Percentiles rank a stretch among this genome's conserved stretches.
Conservation (phyloP, 2,329 filamentous ascomycete species). For the Neonectria neomacrospora region DNA sequence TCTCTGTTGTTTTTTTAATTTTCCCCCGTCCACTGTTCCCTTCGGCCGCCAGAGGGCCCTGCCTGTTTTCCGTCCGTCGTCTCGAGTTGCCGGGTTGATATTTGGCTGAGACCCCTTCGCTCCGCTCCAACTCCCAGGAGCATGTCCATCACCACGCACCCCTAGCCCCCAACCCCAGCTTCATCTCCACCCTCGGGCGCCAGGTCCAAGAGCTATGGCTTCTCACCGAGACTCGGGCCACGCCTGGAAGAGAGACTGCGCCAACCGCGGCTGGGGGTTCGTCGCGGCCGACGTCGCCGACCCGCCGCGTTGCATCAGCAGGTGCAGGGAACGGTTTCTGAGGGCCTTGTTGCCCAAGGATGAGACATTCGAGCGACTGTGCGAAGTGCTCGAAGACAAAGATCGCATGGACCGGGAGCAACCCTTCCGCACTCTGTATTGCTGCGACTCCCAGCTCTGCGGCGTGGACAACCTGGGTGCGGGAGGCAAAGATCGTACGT, state of each 20-base stretch:
- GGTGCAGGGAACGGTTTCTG: constrained; percentile 50
- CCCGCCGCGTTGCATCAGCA: constrained; percentile 48
- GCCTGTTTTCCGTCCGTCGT: constrained; percentile 18
- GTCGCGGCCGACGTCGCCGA: constrained; percentile 46
- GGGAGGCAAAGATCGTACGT: constrained; percentile 57
- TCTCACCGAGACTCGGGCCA: constrained; percentile 8
- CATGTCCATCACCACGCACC: constrained; percentile 28
- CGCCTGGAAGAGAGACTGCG: constrained; percentile 31
- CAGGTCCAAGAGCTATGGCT: constrained; percentile 17
- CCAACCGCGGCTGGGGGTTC: constrained; percentile 45
- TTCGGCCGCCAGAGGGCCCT: not conserved
- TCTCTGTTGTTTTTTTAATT: constrained; percentile 12
- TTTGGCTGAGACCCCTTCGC: constrained; percentile 36
- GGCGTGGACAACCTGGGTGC: constrained; percentile 54
- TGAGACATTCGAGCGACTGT: constrained; percentile 48
- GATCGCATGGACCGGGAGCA: constrained; percentile 40
- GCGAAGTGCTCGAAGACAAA: constrained; percentile 47
- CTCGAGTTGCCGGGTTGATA: constrained; percentile 38
- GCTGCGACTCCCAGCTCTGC: constrained; percentile 62
- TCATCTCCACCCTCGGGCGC: not conserved
- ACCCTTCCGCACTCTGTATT: constrained; percentile 60
- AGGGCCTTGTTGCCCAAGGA: constrained; percentile 40
- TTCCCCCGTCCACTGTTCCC: constrained; percentile 8
- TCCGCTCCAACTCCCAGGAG: constrained; percentile 17
- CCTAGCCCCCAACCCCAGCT: constrained; percentile 8